Percentiles rank a stretch among this genome's conserved stretches.
Conservation (phyloP, 306 rosid genomes). For the Dryas drummondii region DNA sequence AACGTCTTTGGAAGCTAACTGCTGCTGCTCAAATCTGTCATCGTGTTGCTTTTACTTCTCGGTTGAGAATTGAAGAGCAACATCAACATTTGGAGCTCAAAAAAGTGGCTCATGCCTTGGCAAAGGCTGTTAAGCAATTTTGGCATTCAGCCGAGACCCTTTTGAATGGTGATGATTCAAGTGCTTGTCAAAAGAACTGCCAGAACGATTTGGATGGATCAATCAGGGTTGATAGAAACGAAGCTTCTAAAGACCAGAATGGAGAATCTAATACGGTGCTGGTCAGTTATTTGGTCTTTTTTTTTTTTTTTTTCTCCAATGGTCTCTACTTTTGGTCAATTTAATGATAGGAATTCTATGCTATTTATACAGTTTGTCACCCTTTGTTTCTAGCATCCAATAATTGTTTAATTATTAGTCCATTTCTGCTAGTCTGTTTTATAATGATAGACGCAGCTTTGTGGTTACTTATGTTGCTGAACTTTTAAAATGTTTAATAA, state of each 20-base stretch:
- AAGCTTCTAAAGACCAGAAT: slow-evolving; percentile 40
- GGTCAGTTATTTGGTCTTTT: slow-evolving; percentile 32
- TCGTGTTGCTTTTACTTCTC: slow-evolving; percentile 65
- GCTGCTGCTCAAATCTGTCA: slow-evolving; percentile 81
- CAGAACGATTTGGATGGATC: slow-evolving; percentile 32
- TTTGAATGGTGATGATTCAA: slow-evolving; percentile 36
- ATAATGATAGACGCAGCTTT: not conserved
- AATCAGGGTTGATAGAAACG: slow-evolving; percentile 34
- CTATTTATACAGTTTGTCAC: slow-evolving; percentile 4
- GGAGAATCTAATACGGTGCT: slow-evolving; percentile 40
- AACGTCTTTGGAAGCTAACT: slow-evolving; percentile 92
- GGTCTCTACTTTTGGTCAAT: slow-evolving; percentile 26
- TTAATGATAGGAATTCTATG: slow-evolving; percentile 7
- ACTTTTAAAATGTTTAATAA: not conserved
- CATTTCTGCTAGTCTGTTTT: not conserved
- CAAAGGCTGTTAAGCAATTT: slow-evolving; percentile 89
- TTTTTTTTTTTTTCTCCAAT: not conserved
- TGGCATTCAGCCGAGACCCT: slow-evolving; percentile 84
- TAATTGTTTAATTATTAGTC: not conserved
- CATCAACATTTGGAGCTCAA: slow-evolving; percentile 49
- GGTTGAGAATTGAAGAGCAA: slow-evolving; percentile 61
- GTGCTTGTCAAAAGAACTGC: slow-evolving; percentile 23
- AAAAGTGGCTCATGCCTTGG: slow-evolving; percentile 70
- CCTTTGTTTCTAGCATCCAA: not conserved
- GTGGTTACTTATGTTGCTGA: not conserved